phyloP scores from a whole-genome alignment of 768 basidiomycete species.

The Pulveroboletus sp. region DNA sequence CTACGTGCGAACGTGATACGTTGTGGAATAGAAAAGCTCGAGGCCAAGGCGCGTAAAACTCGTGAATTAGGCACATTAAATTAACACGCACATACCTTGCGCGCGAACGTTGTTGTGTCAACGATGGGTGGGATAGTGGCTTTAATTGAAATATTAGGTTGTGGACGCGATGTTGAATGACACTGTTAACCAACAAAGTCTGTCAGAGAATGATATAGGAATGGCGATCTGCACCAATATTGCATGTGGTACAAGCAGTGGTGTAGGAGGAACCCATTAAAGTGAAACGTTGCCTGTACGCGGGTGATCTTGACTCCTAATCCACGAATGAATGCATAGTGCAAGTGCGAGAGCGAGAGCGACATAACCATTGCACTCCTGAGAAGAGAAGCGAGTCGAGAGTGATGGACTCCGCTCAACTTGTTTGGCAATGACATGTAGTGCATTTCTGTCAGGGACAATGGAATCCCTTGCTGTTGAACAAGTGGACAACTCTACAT shows the following conservation, averaged over 20 bases:
- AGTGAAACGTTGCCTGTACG: neutral
- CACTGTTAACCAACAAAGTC: neutral
- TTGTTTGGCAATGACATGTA: neutral
- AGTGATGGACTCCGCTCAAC: neutral
- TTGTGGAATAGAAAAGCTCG: neutral
- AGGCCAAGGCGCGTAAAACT: neutral
- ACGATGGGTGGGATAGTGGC: neutral
- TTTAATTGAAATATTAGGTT: neutral
- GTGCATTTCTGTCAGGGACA: neutral
- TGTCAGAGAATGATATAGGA: neutral
- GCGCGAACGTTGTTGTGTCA: neutral
- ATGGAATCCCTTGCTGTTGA: neutral
- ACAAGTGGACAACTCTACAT: neutral
- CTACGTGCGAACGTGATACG: neutral
- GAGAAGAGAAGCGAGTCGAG: neutral
- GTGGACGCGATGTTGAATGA: neutral
- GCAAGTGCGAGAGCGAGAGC: conserved; percentile 6
- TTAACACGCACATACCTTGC: neutral
- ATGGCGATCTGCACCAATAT: neutral
- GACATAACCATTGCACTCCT: neutral
- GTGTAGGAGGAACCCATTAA: neutral
- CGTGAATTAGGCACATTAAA: conserved; percentile 1
- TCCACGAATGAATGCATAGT: neutral
- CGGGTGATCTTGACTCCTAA: neutral
- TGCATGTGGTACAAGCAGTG: neutral